Evolutionary conservation across 1,284 basidiomycete species (phyloP), one percentile per base, ranked within the genome.

Genomic region (Ustilago loliicola): DNA sequence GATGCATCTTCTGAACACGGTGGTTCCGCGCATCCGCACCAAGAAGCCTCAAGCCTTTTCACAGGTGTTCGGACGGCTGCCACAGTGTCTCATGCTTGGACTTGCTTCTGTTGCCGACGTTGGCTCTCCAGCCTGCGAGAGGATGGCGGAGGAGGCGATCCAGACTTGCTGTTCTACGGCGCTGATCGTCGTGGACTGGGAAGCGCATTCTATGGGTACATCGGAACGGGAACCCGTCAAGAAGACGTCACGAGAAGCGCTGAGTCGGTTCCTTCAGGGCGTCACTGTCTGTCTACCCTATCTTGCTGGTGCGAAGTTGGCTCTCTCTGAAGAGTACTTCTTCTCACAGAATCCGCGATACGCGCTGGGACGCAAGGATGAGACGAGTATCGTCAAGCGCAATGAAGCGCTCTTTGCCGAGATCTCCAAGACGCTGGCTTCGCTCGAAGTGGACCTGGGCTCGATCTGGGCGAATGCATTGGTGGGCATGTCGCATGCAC

Each of bases 1-100:
- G 40, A 72, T 78, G 65, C 59, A 60, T 38, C 62, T 76, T 25
- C 55, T 79, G 25, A 71, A 65, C 56, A 59, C 54, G 21, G 67
- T 77, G 4, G 51, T 83, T 1, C 82, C 80, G 5, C 77, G 77
- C 32, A 81, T 83, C 60, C 71, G 72, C n/a, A 81, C 82, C 21
- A 76, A 81, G 59, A 82, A 81, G 56, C 79, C 79, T 17, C 62
- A 66, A 40, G 65, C 63, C 27, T 83, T 83, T 55, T 80, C 71
- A 38, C 67, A 52, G 55, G 80, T 70, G 59, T 83, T 74, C 51
- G 58, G 25, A 9, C 65, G 69, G 3, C 60, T 82, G 23, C 75
- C 80, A 13, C 66, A 71, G 56, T 66, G 67, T 45, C 68, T 75
- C n/a, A 64, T 61, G 42, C 59, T 59, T 10, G 73, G 72, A n/a